Conservation (phyloP, 2,329 filamentous ascomycete species). For the Fusarium albidum region DNA sequence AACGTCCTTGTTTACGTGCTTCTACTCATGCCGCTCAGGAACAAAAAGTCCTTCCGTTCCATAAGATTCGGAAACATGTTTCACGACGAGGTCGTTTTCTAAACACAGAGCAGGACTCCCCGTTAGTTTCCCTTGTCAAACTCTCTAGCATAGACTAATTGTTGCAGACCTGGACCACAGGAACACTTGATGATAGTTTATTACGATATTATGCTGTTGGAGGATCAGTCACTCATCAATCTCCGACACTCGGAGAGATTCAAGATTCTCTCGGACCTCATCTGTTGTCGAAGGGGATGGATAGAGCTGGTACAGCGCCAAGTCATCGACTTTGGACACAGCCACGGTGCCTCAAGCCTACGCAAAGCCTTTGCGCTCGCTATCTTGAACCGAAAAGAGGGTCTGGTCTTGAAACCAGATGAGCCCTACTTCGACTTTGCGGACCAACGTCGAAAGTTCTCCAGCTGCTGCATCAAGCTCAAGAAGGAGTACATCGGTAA, state of each 20-base stretch:
- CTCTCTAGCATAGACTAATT: conserved; percentile 25
- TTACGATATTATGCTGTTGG: conserved; percentile 64
- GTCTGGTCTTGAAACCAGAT: conserved; percentile 81
- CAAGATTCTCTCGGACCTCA: conserved; percentile 63
- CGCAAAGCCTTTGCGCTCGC: conserved; percentile 71
- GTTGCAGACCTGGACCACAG: conserved; percentile 53
- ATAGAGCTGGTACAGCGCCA: conserved; percentile 73
- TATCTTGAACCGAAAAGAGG: conserved; percentile 75
- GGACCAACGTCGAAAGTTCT: conserved; percentile 46
- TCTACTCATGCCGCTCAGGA: conserved; percentile 49
- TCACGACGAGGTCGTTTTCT: conserved; percentile 75
- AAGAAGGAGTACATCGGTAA: conserved; percentile 85
- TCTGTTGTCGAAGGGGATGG: conserved; percentile 63
- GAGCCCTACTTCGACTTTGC: conserved; percentile 76
- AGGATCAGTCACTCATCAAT: conserved; percentile 60
- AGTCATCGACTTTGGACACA: conserved; percentile 70
- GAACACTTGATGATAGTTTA: conserved; percentile 71
- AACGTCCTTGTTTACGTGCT: background rate
- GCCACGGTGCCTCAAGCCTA: conserved; percentile 61
- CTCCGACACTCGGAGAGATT: conserved; percentile 67
- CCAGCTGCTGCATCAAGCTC: conserved; percentile 75
- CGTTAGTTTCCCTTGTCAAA: conserved; percentile 52
- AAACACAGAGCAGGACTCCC: conserved; percentile 73
- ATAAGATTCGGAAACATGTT: conserved; percentile 84
- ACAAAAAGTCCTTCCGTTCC: conserved; percentile 74